These are phyloP conservation scores for Aspergillus sclerotialis DNA, from an alignment of 2,329 filamentous ascomycete species.

Conservation along the genomic window DNA sequence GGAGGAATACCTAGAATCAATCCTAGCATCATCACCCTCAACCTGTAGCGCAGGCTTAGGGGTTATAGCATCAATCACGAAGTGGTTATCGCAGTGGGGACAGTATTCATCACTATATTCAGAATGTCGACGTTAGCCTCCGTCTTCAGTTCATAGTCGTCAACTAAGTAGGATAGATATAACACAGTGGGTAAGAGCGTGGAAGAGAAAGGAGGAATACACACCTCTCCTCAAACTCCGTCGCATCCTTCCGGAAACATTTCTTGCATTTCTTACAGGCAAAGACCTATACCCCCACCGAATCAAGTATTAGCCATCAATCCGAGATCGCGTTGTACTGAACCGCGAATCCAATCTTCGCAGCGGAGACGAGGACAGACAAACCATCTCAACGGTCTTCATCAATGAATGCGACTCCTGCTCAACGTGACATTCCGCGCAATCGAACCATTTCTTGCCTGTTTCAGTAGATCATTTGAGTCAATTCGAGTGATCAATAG, in stretches of 20 bases:
- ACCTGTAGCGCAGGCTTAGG: conserved; percentile 77
- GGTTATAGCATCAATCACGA: conserved; percentile 79
- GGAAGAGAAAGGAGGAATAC: conserved; percentile 1
- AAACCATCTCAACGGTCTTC: conserved; percentile 74
- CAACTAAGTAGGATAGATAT: no score
- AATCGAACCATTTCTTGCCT: conserved; percentile 99
- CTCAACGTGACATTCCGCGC: conserved; percentile 87
- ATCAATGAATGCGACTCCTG: conserved; percentile 67
- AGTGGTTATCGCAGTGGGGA: conserved; percentile 98
- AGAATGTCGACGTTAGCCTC: neutral
- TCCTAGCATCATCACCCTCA: conserved; percentile 82
- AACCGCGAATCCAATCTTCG: neutral
- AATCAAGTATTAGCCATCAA: neutral
- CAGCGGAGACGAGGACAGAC: conserved; percentile 1
- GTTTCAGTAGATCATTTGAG: conserved; percentile 4
- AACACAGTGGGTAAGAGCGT: neutral
- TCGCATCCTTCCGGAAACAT: conserved; percentile 88
- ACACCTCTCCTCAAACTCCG: conserved; percentile 79
- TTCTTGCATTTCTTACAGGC: conserved; percentile 99
- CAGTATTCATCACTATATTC: conserved; percentile 83
- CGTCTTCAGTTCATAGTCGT: neutral
- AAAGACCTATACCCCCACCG: conserved; percentile 47
- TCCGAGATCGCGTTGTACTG: neutral
- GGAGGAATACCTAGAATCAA: conserved; percentile 58
- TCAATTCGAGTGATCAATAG: neutral